Evolutionary conservation across 768 basidiomycete species (phyloP), one percentile per base, ranked within the genome.

Genomic region (Mycena galopus): DNA sequence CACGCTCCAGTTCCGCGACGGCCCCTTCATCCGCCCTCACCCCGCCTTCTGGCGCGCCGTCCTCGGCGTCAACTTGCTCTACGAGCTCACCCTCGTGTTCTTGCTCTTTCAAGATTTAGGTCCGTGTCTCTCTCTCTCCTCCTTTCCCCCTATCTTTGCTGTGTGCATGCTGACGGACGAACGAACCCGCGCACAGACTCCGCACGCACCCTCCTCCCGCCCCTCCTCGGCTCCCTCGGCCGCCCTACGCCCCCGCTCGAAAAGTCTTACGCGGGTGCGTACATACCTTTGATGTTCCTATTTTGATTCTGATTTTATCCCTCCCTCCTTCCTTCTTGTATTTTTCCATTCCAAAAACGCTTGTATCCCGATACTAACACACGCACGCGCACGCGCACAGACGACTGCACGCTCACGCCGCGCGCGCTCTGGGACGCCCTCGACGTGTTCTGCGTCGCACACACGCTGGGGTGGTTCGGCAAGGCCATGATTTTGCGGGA

Each of bases 401-500:
- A 96, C 73, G 88, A 94, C 75, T 96, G 95, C 78, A 80, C 87
- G 11, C 81, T 96, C 66, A 92, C 90, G 17, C 77, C 85, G 50
- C 79, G 79, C 65, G 92, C 87, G 60, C 79, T 96, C 33, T 94
- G 93, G 94, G 93, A 92, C 77, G 93, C 95, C 5, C 80, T 96
- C 33, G 95, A 96, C 78, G 92, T 96, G 65, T 96, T 96, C 79
- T 96, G 94, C 77, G 75, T 96, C 21, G 95, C 95, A 32, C 95
- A 96, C 79, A 84, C 94, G 44, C 79, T 96, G 58, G 95, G 95
- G 7, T 96, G 95, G 95, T 96, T 95, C 79, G 94, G 95, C 51
- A 96, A 96, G 81, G 95, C 95, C 4, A 88, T 96, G 87, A 92
- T 96, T 75, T 81, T 96, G 78, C 90, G 95, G 27, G 95, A 96